phyloP scores from a whole-genome alignment of 768 basidiomycete genomes.

The Hygrophorus pudorinus region DNA sequence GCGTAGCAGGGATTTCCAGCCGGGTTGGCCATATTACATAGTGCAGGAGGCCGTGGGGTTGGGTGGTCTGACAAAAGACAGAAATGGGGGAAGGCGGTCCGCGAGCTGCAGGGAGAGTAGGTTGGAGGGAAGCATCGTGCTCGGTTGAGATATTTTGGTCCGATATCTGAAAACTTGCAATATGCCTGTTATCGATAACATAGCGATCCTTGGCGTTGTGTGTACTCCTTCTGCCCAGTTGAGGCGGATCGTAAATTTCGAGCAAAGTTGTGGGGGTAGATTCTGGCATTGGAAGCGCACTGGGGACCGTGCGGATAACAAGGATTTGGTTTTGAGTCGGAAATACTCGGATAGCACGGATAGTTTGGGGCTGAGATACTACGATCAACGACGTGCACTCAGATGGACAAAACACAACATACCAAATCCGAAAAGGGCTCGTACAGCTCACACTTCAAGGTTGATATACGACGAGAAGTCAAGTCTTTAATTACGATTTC shows the following conservation, averaged over 20 bases:
- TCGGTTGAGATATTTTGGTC: slow-evolving; percentile 24
- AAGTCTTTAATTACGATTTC: slow-evolving; percentile 33
- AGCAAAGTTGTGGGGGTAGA: slow-evolving; percentile 11
- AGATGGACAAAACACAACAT: slow-evolving; percentile 6
- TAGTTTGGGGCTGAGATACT: slow-evolving; percentile 30
- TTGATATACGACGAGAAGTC: slow-evolving; percentile 23
- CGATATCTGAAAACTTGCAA: slow-evolving; percentile 27
- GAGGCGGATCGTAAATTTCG: slow-evolving; percentile 16
- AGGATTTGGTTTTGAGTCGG: slow-evolving; percentile 43
- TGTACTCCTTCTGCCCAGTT: slow-evolving; percentile 8
- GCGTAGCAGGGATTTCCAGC: slow-evolving; percentile 6
- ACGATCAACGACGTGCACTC: background rate
- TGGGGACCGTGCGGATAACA: slow-evolving; percentile 34
- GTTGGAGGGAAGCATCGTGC: slow-evolving; percentile 18
- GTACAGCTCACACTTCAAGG: slow-evolving; percentile 29
- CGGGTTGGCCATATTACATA: slow-evolving; percentile 22
- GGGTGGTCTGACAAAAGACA: slow-evolving; percentile 22
- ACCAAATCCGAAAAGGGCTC: slow-evolving; percentile 16
- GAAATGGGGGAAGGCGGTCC: slow-evolving; percentile 30
- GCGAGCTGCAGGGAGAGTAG: slow-evolving; percentile 13
- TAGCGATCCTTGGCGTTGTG: slow-evolving; percentile 10
- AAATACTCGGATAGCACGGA: slow-evolving; percentile 42
- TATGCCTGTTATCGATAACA: slow-evolving; percentile 15
- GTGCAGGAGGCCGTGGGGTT: slow-evolving; percentile 24
- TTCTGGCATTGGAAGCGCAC: slow-evolving; percentile 6